Evolutionary conservation across 805 yeast genomes (phyloP), one percentile per base, ranked within the genome.

Genomic region (Saturnispora zaruensis): DNA sequence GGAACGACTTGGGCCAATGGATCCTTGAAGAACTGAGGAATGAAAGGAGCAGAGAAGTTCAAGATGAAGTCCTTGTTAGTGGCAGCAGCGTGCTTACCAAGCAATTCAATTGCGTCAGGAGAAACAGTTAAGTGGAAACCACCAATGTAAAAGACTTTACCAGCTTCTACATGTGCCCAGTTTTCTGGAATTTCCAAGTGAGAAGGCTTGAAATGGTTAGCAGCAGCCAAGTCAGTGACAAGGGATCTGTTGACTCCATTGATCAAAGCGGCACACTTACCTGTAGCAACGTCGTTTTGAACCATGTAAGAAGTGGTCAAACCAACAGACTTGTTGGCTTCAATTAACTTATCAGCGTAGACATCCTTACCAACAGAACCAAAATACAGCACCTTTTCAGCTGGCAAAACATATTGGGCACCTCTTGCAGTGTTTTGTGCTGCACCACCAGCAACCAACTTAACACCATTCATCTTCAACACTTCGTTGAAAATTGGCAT

Each of bases 111-210:
- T 51, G 99, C 97, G 53, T 84, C 95, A 57, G 96, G 96, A 57
- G 96, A 87, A 51, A 93, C 99, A 51, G 99, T 93, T 72, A 93
- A 78, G 71, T 93, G 99, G 87, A 82, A 93, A n/a, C 99, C 99
- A 63, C 98, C 99, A 65, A 93, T 85, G 78, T 93, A 93, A 76
- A 73, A 93, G 62, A 74, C 76, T 67, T 81, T 75, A 53, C 91
- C 98, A 46, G 72, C 74, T 70, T 87, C 89, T 54, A 93, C 96
- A 52, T 74, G 71, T 56, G 72, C 72, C 96, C 97, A 90, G 77
- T 90, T 87, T 70, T 84, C 95, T 57, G 95, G 87, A 64, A 78
- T 78, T 65, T 87, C 82, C 65, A 93, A 78, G 70, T 93, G 98
- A 52, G 79, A 79, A 46, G 91, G 83, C 64, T 84, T 85, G 82